phyloP scores from a whole-genome alignment of 768 basidiomycete species.

The Hydnum rufescens region DNA sequence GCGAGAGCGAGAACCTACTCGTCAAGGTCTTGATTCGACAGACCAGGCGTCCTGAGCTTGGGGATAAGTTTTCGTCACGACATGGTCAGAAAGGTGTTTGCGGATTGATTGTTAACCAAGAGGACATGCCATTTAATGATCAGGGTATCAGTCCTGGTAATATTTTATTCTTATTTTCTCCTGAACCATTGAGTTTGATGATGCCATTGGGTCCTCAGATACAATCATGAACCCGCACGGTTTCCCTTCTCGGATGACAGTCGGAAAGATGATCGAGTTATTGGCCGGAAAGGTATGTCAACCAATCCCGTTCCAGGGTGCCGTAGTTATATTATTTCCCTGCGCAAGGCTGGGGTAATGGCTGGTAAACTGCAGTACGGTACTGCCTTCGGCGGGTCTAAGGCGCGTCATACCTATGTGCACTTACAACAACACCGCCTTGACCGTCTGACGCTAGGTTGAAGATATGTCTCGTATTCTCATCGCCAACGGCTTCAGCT shows the following conservation, averaged over 20 bases:
- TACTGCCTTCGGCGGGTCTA: constrained; percentile 94
- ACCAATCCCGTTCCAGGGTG: neutral
- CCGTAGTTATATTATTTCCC: constrained; percentile 5
- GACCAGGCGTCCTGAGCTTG: constrained; percentile 87
- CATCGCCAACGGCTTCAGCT: constrained; percentile 88
- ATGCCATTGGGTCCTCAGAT: constrained; percentile 27
- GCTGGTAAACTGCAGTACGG: constrained; percentile 81
- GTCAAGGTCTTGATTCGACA: constrained; percentile 96
- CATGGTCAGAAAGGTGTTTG: constrained; percentile 99
- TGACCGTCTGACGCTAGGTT: constrained; percentile 29
- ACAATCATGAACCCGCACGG: constrained; percentile 99
- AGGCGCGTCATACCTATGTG: constrained; percentile 28
- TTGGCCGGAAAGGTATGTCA: constrained; percentile 69
- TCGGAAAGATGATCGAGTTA: constrained; percentile 99
- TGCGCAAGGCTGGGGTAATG: constrained; percentile 90
- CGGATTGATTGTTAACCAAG: constrained; percentile 95
- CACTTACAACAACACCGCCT: constrained; percentile 1
- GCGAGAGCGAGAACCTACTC: constrained; percentile 86
- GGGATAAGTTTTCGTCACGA: constrained; percentile 95
- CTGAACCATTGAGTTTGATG: neutral
- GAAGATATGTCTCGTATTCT: constrained; percentile 97
- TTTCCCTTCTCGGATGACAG: constrained; percentile 98
- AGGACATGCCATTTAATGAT: constrained; percentile 98
- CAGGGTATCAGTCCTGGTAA: constrained; percentile 86
- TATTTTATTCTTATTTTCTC: constrained; percentile 15